These are phyloP conservation scores for Lanmaoa rubissima DNA, from an alignment of 768 basidiomycete species.

Conservation along the genomic window DNA sequence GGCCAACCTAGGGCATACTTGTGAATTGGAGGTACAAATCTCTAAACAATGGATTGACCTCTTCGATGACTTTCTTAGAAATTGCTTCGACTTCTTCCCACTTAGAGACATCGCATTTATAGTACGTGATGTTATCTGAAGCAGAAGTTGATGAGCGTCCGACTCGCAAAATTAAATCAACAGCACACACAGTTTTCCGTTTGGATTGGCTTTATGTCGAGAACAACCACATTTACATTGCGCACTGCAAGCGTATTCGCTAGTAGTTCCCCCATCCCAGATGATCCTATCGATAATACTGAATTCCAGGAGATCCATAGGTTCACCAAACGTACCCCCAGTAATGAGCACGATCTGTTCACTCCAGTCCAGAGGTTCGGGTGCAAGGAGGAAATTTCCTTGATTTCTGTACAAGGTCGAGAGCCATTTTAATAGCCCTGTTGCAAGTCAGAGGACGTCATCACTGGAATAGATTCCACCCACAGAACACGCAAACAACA, in stretches of 20 bases:
- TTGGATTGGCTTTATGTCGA: constrained; percentile 77
- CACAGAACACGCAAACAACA: constrained; percentile 65
- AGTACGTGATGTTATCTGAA: constrained; percentile 76
- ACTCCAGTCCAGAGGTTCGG: constrained; percentile 72
- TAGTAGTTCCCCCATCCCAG: constrained; percentile 84
- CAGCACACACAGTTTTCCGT: constrained; percentile 70
- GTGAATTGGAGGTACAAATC: neutral
- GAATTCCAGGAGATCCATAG: neutral
- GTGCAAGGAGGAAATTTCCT: constrained; percentile 58
- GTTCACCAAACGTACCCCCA: constrained; percentile 58
- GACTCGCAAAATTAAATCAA: neutral
- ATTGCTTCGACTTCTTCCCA: constrained; percentile 80
- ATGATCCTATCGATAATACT: constrained; percentile 56
- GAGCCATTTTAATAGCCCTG: constrained; percentile 70
- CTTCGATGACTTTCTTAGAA: constrained; percentile 70
- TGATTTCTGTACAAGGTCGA: constrained; percentile 77
- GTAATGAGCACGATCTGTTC: constrained; percentile 90
- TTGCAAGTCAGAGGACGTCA: constrained; percentile 5
- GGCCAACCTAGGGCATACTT: constrained; percentile 58
- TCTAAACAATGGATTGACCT: constrained; percentile 45
- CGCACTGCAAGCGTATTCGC: constrained; percentile 84
- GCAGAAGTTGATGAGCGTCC: constrained; percentile 2
- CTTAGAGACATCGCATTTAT: constrained; percentile 90
- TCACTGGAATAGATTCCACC: constrained; percentile 29
- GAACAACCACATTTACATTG: constrained; percentile 79